Base-by-base conservation (phyloP, 2,329 filamentous ascomycete species). In the Colletotrichum chrysophilum region DNA sequence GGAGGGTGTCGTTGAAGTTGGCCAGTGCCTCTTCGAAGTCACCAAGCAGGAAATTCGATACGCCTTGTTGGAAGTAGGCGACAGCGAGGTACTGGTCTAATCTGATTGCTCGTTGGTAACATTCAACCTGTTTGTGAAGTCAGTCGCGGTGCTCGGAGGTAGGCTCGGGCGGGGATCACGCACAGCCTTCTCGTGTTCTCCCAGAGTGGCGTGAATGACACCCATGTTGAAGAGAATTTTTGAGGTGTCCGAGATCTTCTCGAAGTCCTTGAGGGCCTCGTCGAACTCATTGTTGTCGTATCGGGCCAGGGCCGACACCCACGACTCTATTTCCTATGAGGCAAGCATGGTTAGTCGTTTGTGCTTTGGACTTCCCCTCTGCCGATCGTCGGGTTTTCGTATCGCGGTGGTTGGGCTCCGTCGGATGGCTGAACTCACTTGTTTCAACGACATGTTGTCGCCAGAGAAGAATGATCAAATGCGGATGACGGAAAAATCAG, bases 221-320 rank as follows among this genome's bases (percentile, higher is more conserved):
- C 97, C 97, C 86, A 96, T 97, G 83, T 99, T 99, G 89, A 99
- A 99, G 77, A 98, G 89, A 77, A 99, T 99, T 89, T 98, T 98
- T 80, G 97, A 98, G 0, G 97, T 99, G 84, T 98, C 97, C 77
- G 94, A 91, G 81, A 99, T 98, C 79, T 90, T 91, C 77, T 95
- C 94, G 83, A 99, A 98, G 76, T 94, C 92, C 80, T 89, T 91
- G 77, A 98, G 87, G 32, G 97, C 93, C 79, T 96, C 94, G 82
- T 98, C 96, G 86, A 98, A 98, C 82, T 99, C 95, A 87, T 98
- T 98, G 87, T 96, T 97, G 87, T 99, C 97, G 88, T 99, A 99
- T 83, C 94, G 93, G 80, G 89, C 93, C 71, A 99, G 92, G 85
- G 97, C 97, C 84, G 93, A 89, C 79, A 98, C 97, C 97, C 97